Conservation (phyloP, 164 flowering plant species). For the Stephania yunnanensis region DNA sequence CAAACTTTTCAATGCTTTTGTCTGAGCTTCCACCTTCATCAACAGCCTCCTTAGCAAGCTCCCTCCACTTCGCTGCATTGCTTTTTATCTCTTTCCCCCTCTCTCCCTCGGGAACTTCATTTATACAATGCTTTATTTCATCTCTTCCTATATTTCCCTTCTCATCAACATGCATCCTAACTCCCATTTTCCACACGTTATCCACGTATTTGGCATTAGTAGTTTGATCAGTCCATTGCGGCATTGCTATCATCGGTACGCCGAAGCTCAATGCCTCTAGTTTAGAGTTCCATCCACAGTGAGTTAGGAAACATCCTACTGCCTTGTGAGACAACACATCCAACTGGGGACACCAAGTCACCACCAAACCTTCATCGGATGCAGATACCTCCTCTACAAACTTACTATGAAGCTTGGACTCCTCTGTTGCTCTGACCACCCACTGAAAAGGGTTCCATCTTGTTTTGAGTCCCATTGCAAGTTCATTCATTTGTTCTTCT, state of each 20-base stretch:
- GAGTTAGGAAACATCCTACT: constrained; percentile 49
- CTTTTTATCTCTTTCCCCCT: constrained; percentile 22
- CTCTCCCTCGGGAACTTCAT: constrained; percentile 42
- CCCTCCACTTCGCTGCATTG: constrained; percentile 36
- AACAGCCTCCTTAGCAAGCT: constrained; percentile 35
- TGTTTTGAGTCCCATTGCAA: constrained; percentile 22
- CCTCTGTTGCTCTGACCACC: constrained; percentile 40
- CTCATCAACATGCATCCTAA: constrained; percentile 30
- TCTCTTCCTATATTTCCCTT: constrained; percentile 30
- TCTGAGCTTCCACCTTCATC: constrained; percentile 45
- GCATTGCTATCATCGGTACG: constrained; percentile 47
- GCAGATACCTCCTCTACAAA: constrained; percentile 23
- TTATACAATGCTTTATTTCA: constrained; percentile 29
- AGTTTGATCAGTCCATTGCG: constrained; percentile 45
- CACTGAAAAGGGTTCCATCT: constrained; percentile 24
- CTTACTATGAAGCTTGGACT: constrained; percentile 30
- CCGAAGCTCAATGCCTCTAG: constrained; percentile 52
- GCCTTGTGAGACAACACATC: constrained; percentile 37
- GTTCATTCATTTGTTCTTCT: constrained; percentile 30
- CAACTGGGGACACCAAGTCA: constrained; percentile 42
- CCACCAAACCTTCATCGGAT: constrained; percentile 28
- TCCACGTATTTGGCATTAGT: constrained; percentile 42
- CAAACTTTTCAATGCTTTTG: constrained; percentile 33
- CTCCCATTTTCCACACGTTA: constrained; percentile 48
- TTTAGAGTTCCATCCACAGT: constrained; percentile 57